Evolutionary conservation across 2,329 filamentous ascomycete genomes (phyloP).

Genomic region (Cladosporium austrohemisphaericum): DNA sequence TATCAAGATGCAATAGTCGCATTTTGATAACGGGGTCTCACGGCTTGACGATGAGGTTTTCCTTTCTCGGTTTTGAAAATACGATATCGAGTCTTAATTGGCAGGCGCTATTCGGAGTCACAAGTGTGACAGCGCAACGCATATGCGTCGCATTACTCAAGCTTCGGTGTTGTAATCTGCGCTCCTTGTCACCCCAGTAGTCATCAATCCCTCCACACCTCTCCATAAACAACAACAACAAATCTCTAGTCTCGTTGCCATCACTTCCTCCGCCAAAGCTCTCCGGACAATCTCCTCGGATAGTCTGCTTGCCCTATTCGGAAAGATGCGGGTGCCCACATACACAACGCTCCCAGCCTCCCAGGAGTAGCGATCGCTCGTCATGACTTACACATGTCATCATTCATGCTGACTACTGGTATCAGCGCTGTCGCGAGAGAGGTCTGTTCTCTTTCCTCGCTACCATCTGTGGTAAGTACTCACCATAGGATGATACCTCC

Average conservation of each 20-base stretch:
- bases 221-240: too few species aligned
- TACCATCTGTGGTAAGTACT: conserved; percentile 4
- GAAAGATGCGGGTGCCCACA: conserved; percentile 10
- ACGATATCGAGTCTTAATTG: not conserved
- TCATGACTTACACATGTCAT: conserved; percentile 8
- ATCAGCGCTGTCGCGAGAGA: conserved; percentile 1
- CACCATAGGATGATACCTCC: not conserved
- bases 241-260: too few species aligned
- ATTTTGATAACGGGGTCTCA: not conserved
- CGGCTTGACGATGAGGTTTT: too few species aligned
- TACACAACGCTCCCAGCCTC: conserved; percentile 13
- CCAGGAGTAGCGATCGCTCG: not conserved
- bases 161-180: too few species aligned
- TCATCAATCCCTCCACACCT: too few species aligned
- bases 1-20: not conserved
- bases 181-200: too few species aligned
- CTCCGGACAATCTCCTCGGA: too few species aligned
- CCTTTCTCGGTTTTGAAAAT: too few species aligned
- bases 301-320: too few species aligned
- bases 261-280: too few species aligned
- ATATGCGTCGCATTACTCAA: not conserved
- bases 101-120: not conserved
- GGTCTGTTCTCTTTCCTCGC: conserved; percentile 2
- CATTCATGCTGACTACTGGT: conserved; percentile 1
- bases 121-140: not conserved